Conservation (phyloP, 2,329 filamentous ascomycete genomes). For the Aspergillus versicolor region DNA sequence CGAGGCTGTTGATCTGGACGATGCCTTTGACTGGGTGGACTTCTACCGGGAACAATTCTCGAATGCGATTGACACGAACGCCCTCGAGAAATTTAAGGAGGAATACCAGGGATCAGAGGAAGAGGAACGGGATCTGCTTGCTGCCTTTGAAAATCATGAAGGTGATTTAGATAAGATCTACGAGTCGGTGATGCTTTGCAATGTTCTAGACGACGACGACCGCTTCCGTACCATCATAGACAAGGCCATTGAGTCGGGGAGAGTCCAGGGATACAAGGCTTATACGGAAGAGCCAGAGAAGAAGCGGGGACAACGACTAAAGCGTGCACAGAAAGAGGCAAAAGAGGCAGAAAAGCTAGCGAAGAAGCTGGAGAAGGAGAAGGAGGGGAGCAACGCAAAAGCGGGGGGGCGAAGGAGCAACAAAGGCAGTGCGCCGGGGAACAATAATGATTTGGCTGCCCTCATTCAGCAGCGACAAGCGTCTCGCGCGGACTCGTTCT, state of each 20-base stretch:
- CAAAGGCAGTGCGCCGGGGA: constrained; percentile 31
- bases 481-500: constrained; percentile 60
- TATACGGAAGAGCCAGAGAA: constrained; percentile 75
- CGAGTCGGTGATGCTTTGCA: constrained; percentile 80
- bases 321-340: constrained; percentile 65
- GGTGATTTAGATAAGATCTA: constrained; percentile 79
- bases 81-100: constrained; percentile 71
- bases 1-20: constrained; percentile 70
- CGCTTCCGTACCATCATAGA: constrained; percentile 80
- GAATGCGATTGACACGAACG: constrained; percentile 70
- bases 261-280: constrained; percentile 64
- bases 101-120: constrained; percentile 85
- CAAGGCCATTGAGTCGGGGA: constrained; percentile 68
- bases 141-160: constrained; percentile 69
- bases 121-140: constrained; percentile 74
- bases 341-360: constrained; percentile 72
- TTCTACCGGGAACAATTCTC: constrained; percentile 86
- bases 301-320: constrained; percentile 59
- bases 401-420: constrained; percentile 18
- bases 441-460: constrained; percentile 59
- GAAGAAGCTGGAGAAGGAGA: constrained; percentile 71
- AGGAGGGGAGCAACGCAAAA: constrained; percentile 40
- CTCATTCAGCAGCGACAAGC: constrained; percentile 72
- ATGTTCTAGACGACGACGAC: constrained; percentile 79
- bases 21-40: constrained; percentile 83